phyloP scores from a whole-genome alignment of 2,329 filamentous ascomycete species.

The Zymoseptoria brevis region DNA sequence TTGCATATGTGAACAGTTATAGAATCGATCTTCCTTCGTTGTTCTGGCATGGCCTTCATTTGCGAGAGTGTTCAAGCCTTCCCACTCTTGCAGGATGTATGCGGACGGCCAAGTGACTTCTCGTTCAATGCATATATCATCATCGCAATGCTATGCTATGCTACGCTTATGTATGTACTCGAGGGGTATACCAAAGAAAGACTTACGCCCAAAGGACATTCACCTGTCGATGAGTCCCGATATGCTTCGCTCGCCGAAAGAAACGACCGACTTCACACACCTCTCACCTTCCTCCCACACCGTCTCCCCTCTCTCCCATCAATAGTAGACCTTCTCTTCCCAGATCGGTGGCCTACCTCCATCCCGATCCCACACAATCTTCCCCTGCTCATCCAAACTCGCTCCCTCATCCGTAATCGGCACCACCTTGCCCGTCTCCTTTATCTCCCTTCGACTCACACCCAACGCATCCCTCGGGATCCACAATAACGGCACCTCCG shows the following conservation, averaged over 20 bases:
- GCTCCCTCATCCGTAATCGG: constrained; percentile 76
- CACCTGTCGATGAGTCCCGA: not conserved
- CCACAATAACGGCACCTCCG: constrained; percentile 66
- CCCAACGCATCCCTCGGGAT: constrained; percentile 69
- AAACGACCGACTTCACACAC: not conserved
- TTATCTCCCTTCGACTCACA: constrained; percentile 68
- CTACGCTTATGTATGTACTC: not conserved
- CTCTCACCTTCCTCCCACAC: not conserved
- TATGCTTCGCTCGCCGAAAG: not conserved
- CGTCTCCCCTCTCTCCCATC: not conserved
- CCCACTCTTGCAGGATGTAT: too few species aligned
- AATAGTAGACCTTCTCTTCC: constrained; percentile 49
- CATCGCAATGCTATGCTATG: not conserved
- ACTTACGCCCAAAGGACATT: not conserved
- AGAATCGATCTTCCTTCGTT: too few species aligned
- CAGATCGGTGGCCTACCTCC: constrained; percentile 52
- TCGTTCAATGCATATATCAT: not conserved
- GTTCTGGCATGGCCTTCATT: too few species aligned
- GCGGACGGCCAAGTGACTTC: too few species aligned
- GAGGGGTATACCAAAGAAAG: not conserved
- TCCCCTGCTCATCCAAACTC: constrained; percentile 61
- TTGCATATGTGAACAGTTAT: not conserved
- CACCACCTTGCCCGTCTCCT: constrained; percentile 62
- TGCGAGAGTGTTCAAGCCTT: too few species aligned
- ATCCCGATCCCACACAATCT: constrained; percentile 51